Conservation (phyloP, 2,329 filamentous ascomycete species). For the Chaetomiaceae sp. region DNA sequence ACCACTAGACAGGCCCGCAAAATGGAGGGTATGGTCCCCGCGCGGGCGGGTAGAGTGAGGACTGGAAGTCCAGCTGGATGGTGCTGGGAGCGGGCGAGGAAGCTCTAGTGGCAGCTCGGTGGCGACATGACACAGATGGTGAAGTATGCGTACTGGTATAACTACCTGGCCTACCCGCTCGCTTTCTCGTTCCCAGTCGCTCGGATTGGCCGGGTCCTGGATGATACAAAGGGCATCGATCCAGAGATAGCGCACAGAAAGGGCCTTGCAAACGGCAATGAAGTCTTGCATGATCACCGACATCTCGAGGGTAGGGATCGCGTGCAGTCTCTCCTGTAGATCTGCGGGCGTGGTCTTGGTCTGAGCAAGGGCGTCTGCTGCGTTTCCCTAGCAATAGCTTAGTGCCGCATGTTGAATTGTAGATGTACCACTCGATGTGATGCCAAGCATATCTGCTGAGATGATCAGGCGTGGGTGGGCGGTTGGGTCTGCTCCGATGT, state of each 20-base stretch:
- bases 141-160: neutral
- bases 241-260: slow-evolving; percentile 15
- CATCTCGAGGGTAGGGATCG: neutral
- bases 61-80: neutral
- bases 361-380: neutral
- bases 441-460: no score
- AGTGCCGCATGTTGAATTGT: neutral
- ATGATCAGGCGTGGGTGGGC: neutral
- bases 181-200: neutral
- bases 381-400: neutral
- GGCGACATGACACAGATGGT: neutral
- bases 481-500: neutral
- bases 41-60: neutral
- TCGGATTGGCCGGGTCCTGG: slow-evolving; percentile 3
- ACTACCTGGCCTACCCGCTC: neutral
- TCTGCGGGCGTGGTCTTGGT: neutral
- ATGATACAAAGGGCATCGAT: slow-evolving; percentile 17
- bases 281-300: neutral
- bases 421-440: neutral
- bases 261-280: neutral
- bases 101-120: neutral
- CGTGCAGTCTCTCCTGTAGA: neutral
- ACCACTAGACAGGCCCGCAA: no score
- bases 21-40: neutral
- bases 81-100: neutral